phyloP scores from a whole-genome alignment of 1,284 basidiomycete species.

The Rhodotorula glutinis region DNA sequence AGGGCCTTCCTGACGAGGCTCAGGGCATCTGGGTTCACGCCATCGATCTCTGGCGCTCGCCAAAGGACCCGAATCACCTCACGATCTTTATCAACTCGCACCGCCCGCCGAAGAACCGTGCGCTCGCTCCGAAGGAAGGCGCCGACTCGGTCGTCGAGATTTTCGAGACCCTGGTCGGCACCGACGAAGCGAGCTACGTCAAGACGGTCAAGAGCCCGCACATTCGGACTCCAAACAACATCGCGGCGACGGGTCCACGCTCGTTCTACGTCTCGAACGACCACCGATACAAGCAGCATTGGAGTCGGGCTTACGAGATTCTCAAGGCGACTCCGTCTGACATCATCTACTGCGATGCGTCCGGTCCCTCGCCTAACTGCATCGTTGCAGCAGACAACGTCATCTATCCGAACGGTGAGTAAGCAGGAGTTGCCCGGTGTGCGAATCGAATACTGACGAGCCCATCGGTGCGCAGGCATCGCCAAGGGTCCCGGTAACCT shows the following conservation, averaged over 20 bases:
- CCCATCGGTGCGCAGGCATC: no score
- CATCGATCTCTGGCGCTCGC: slow-evolving; percentile 65
- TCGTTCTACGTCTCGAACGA: slow-evolving; percentile 67
- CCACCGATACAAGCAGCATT: slow-evolving; percentile 55
- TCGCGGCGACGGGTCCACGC: slow-evolving; percentile 58
- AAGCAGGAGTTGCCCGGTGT: no score
- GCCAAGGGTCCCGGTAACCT: slow-evolving; percentile 31
- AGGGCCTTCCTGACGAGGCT: slow-evolving; percentile 12
- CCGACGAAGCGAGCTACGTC: slow-evolving; percentile 56
- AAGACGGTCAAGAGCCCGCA: slow-evolving; percentile 59
- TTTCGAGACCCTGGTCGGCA: slow-evolving; percentile 59
- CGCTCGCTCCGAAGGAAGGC: slow-evolving; percentile 54
- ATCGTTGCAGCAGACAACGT: slow-evolving; percentile 34
- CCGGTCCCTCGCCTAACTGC: slow-evolving; percentile 13
- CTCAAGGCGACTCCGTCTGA: slow-evolving; percentile 20
- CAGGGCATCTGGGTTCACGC: slow-evolving; percentile 60
- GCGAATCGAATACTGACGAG: no score
- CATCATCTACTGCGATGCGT: slow-evolving; percentile 38
- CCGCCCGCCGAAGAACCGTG: slow-evolving; percentile 52
- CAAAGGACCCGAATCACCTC: slow-evolving; percentile 55
- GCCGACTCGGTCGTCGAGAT: slow-evolving; percentile 70
- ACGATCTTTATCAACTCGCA: slow-evolving; percentile 69
- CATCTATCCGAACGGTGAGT: slow-evolving; percentile 37
- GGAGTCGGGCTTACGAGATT: slow-evolving; percentile 30
- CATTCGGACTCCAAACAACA: slow-evolving; percentile 66